phyloP scores from a whole-genome alignment of 2,329 filamentous ascomycete genomes.

The Colletotrichum endophyticum region DNA sequence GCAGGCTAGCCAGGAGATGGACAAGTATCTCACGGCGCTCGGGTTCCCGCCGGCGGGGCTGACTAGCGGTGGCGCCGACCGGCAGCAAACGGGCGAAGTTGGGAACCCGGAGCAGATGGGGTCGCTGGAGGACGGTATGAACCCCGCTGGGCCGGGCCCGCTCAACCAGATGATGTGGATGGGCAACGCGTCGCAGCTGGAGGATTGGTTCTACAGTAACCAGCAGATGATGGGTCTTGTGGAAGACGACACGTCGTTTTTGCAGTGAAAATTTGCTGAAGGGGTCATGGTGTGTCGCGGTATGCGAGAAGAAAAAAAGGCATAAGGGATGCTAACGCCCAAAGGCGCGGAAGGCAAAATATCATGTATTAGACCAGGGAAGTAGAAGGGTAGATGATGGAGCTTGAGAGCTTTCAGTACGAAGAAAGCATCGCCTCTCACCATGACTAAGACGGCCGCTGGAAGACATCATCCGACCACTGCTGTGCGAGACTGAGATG shows the following conservation, averaged over 20 bases:
- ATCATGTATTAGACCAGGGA: not conserved
- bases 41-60: slow-evolving; percentile 40
- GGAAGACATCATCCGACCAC: not conserved
- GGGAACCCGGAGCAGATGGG: not conserved
- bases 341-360: not conserved
- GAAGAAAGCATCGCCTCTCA: not conserved
- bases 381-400: not conserved
- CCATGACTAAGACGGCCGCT: not conserved
- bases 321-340: not conserved
- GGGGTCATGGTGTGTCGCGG: not conserved
- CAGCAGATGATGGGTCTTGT: slow-evolving; percentile 41
- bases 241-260: slow-evolving; percentile 26
- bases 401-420: not conserved
- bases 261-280: not conserved
- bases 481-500: rapidly evolving
- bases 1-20: slow-evolving; percentile 44
- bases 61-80: slow-evolving; percentile 8
- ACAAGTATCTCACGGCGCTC: slow-evolving; percentile 56
- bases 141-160: slow-evolving; percentile 8
- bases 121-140: not conserved
- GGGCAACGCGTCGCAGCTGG: slow-evolving; percentile 39
- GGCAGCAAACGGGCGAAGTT: not conserved
- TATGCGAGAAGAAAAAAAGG: not conserved
- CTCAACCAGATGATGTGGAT: slow-evolving; percentile 37
- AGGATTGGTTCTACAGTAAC: slow-evolving; percentile 43